Conservation (phyloP, 2,329 filamentous ascomycete species). For the Verticillium nubilum region DNA sequence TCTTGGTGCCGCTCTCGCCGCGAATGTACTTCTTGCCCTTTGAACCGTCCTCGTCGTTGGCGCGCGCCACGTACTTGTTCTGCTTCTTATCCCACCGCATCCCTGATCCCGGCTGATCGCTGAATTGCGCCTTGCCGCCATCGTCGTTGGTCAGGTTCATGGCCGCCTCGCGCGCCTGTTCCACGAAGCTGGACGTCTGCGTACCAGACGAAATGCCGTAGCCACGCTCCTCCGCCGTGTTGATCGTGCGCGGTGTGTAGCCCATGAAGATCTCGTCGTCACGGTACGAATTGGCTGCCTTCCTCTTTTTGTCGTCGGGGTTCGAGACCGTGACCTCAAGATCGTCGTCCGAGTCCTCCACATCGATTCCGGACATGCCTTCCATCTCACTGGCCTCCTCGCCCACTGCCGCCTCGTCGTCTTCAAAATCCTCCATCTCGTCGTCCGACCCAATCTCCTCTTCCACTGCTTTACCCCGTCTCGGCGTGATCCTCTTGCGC, state of each 20-base stretch:
- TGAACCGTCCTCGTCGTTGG: slow-evolving; percentile 92
- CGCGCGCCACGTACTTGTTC: slow-evolving; percentile 87
- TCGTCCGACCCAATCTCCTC: slow-evolving; percentile 27
- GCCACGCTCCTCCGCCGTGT: slow-evolving; percentile 80
- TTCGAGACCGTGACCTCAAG: slow-evolving; percentile 68
- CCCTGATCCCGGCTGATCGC: slow-evolving; percentile 61
- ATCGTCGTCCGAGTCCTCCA: slow-evolving; percentile 55
- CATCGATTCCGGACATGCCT: slow-evolving; percentile 17
- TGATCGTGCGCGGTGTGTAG: slow-evolving; percentile 77
- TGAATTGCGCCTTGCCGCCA: slow-evolving; percentile 65
- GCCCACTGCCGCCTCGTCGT: slow-evolving; percentile 26
- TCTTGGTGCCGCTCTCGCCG: slow-evolving; percentile 92
- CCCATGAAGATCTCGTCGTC: slow-evolving; percentile 95
- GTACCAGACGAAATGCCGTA: slow-evolving; percentile 88
- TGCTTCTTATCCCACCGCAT: slow-evolving; percentile 97
- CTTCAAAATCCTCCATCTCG: slow-evolving; percentile 21
- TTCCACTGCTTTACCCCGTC: slow-evolving; percentile 34
- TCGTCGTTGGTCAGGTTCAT: slow-evolving; percentile 96
- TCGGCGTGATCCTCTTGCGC: slow-evolving; percentile 61
- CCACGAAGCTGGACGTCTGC: slow-evolving; percentile 72
- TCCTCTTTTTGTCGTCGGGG: slow-evolving; percentile 45
- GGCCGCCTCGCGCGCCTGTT: slow-evolving; percentile 77
- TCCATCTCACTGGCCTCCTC: slow-evolving; percentile 16
- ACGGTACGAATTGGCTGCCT: slow-evolving; percentile 23
- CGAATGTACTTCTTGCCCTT: slow-evolving; percentile 67